A percentile compares a stretch with the other conserved stretches of the same genome.
Conservation (phyloP, 345 rosid species). For the Euphorbia lathyris region DNA sequence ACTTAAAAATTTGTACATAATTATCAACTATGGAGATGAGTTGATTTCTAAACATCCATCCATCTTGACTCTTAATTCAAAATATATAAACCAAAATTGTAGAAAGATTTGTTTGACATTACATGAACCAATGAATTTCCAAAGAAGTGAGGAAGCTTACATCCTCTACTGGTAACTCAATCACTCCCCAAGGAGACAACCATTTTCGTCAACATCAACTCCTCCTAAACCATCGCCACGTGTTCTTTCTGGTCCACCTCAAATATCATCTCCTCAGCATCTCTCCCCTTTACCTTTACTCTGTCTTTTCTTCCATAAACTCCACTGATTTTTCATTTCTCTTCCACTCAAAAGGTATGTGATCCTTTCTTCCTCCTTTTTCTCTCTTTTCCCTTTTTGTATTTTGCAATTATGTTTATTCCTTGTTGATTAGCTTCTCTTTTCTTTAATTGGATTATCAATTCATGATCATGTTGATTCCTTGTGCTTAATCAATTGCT, state of each 20-base stretch:
- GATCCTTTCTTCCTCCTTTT: slow-evolving; percentile 6
- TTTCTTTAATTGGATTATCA: background rate
- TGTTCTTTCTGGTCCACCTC: slow-evolving; percentile 13
- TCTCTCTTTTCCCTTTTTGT: background rate
- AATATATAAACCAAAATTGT: too few species aligned
- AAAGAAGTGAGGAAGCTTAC: background rate
- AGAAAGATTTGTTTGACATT: background rate
- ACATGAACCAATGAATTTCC: slow-evolving; percentile 11
- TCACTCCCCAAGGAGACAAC: too few species aligned
- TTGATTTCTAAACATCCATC: too few species aligned
- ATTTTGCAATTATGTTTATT: too few species aligned
- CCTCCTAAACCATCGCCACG: slow-evolving; percentile 12
- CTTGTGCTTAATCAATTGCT: background rate
- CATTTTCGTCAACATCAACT: slow-evolving; percentile 9
- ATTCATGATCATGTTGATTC: background rate
- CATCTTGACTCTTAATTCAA: too few species aligned
- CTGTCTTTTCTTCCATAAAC: background rate
- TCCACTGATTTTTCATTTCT: slow-evolving; percentile 8
- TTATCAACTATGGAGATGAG: too few species aligned
- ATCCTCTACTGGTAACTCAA: slow-evolving; percentile 13
- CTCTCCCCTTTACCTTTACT: background rate
- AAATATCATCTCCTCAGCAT: slow-evolving; percentile 30
- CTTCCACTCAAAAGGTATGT: slow-evolving; percentile 19
- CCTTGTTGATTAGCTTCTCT: background rate
- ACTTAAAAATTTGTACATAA: too few species aligned